These are phyloP conservation scores for Aspergillus hiratsukae DNA, from an alignment of 2,329 filamentous ascomycete species.

Conservation along the genomic window DNA sequence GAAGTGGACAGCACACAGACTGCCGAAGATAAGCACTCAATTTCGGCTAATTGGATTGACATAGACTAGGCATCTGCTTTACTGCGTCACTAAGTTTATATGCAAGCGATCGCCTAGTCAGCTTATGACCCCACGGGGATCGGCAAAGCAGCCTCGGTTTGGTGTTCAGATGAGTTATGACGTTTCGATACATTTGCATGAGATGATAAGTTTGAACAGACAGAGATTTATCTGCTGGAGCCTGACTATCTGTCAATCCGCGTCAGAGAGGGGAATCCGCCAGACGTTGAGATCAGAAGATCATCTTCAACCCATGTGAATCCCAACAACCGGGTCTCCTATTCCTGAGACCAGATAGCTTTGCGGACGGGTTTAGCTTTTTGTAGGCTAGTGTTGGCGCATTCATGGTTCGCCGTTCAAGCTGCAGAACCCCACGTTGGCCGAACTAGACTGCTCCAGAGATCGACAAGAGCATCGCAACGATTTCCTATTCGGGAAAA, in stretches of 20 bases:
- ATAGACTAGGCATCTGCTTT: not conserved
- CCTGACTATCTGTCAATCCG: not conserved
- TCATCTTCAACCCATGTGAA: not conserved
- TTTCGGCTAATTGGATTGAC: not conserved
- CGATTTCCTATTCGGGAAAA: constrained; percentile 2
- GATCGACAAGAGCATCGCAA: not conserved
- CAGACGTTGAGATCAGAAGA: not conserved
- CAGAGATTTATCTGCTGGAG: not conserved
- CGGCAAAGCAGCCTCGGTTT: not conserved
- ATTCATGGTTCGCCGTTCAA: not conserved
- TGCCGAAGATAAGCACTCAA: not conserved
- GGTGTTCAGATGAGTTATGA: not conserved
- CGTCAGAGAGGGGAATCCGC: not conserved
- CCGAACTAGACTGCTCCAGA: not conserved
- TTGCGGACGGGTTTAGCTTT: not conserved
- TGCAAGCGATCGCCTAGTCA: not conserved
- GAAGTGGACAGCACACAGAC: not conserved
- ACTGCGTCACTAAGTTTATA: not conserved
- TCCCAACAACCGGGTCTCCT: not conserved
- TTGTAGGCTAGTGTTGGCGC: not conserved
- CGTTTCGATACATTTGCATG: not conserved
- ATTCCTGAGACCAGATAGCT: not conserved
- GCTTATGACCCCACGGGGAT: not conserved
- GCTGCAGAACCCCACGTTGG: not conserved
- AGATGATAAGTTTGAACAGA: not conserved